Evolutionary conservation across 495 filamentous ascomycete species (phyloP), one percentile per base, ranked within the genome.

Genomic region (Aspergillus baeticus): DNA sequence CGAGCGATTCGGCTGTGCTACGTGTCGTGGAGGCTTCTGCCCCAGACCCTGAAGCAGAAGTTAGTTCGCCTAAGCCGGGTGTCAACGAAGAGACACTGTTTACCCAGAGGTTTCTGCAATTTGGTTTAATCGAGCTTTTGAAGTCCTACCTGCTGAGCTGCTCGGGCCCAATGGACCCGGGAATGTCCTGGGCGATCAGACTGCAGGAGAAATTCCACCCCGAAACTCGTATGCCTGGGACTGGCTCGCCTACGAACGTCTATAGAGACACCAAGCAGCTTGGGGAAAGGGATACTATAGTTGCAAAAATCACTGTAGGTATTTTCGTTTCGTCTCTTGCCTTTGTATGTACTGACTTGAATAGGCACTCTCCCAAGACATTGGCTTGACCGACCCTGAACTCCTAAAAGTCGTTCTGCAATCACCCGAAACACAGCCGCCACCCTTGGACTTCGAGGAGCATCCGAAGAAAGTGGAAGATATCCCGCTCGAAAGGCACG

Each of bases 51-150:
- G 92, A 96, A 73, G 88, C 86, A 5, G 81, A 88, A 59, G 76
- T 71, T 33, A 69, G 77, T 20, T 72, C 76, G 7, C 81, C 87
- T 21, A 77, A 81, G 6, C 60, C 69, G 2, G 67, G 72, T 18
- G 64, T 71, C 15, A 73, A 80, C 38, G 86, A 91, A 52, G 79
- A 81, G 31, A 69, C 71, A 0, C 72, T 74, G 10, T 72, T 95
- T 52, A 84, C 88, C 63, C 71, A 72, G 36, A 87, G 82, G 52
- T 79, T 96, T 26, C 70, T 97, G 52, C 89, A 96, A 60, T 89
- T 91, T 43, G 96, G 96, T 62, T 72, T 94, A 21, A 87, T 92
- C 0, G 92, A 94, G 65, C 70, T 96, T 14, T 65, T 96, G 15
- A 94, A 96, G 66, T 82, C 85, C 6, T 98, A 93, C 60, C 74